Evolutionary conservation across 2,329 filamentous ascomycete genomes (phyloP), one percentile per base, ranked within the genome.

Genomic region (Macrophomina tecta): DNA sequence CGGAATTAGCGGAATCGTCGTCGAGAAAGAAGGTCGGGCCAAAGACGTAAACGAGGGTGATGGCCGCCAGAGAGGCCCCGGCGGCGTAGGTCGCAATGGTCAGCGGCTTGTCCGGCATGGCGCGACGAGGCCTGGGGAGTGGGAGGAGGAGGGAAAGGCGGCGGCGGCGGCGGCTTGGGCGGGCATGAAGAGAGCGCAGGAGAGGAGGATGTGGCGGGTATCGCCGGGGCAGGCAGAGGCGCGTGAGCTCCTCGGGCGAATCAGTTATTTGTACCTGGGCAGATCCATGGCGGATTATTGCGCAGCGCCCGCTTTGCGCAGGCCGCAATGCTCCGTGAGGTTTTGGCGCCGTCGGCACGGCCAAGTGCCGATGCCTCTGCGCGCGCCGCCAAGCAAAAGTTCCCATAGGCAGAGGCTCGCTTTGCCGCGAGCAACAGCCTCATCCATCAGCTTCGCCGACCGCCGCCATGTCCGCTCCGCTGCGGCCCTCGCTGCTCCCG

Each of bases 11-110:
- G 62, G 89, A 86, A 66, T 95, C 91, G 75, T 90, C 89, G 80
- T 99, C 94, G 78, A 98, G 90, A 73, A 97, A 92, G 80, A 94
- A 98, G 63, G 94, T 98, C n/a, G 95, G 95, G 8, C 91, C 93
- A 80, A 99, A 98, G 73, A 98, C 94, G 80, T 98, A 99, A 77
- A 98, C 92, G 67, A 98, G 87, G 38, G 95, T 94, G 69, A 97
- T 92, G 69, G 95, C 95, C 66, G 95, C 95, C 69, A 99, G 90
- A 65, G 94, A 97, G 68, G 94, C 95, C 73, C 94, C 94, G 68
- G 94, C 95, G 74, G 95, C 95, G 81, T 99, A 99, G 52, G 92
- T 93, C 73, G 93, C 92, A 73, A 95, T 90, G 7, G 90, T 93
- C 68, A 92, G 85, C 65, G 89, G 89, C 82, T 91, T 93, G 77